A percentile compares a stretch with the other conserved stretches of the same genome.
Evolutionary conservation across 2,329 filamentous ascomycete species (phyloP).

Genomic region (Tolypocladium tropicale): DNA sequence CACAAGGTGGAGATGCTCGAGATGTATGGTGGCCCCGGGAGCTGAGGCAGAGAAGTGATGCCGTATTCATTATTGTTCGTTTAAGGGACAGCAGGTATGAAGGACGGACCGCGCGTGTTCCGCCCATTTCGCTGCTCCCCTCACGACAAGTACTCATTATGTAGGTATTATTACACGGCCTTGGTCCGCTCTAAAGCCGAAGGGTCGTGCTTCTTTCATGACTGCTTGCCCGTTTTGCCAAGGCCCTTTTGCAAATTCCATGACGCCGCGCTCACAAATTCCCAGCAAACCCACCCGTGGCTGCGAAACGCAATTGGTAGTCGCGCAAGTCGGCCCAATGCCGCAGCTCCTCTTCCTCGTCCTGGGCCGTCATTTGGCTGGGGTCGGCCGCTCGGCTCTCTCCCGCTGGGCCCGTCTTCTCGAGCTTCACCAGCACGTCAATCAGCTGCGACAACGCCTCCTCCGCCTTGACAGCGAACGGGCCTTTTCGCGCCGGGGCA

Average conservation of each 20-base stretch:
- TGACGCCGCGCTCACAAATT: constrained; percentile 7
- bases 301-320: constrained; percentile 63
- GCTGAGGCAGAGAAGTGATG: neutral
- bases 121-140: neutral
- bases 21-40: neutral
- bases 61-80: neutral
- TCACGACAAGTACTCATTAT: neutral
- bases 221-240: neutral
- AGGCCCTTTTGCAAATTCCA: neutral
- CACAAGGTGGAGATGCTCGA: neutral
- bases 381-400: constrained; percentile 19
- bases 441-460: constrained; percentile 63
- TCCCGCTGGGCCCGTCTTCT: constrained; percentile 43
- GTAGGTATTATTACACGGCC: neutral
- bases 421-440: constrained; percentile 63
- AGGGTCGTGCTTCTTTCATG: neutral
- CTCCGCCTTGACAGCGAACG: constrained; percentile 47
- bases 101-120: neutral
- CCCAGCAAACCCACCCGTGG: constrained; percentile 45
- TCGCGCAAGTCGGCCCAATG: constrained; percentile 73
- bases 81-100: neutral
- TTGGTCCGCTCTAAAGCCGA: neutral
- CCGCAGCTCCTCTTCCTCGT: constrained; percentile 66
- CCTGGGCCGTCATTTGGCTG: constrained; percentile 37
- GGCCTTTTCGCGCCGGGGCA: constrained; percentile 39